A percentile compares a stretch with the other conserved stretches of the same genome.
Conservation (phyloP, 306 rosid species). For the Casuarina glauca region DNA sequence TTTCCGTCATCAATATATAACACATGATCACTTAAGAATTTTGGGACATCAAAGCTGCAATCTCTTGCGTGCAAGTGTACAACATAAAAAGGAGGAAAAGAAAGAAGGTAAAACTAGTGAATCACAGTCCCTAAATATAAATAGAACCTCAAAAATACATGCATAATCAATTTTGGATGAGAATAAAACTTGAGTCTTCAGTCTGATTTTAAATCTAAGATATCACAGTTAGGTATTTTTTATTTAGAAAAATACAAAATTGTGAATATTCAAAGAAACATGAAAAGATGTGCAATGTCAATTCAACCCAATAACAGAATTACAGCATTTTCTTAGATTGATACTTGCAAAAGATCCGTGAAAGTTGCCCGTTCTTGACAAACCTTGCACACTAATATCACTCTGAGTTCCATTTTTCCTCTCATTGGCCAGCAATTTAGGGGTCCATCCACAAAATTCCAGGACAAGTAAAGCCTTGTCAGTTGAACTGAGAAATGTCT, state of each 20-base stretch:
- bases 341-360: background rate
- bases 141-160: background rate
- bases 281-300: background rate
- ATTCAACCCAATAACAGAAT: background rate
- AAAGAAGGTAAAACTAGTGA: background rate
- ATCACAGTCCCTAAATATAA: background rate
- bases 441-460: slow-evolving; percentile 90
- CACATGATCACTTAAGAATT: background rate
- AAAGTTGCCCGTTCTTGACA: slow-evolving; percentile 4
- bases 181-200: background rate
- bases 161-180: background rate
- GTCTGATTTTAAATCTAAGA: background rate
- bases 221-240: background rate
- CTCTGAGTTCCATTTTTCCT: slow-evolving; percentile 47
- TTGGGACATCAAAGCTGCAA: background rate
- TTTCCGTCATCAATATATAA: too few relatives aligned
- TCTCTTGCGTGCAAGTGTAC: background rate
- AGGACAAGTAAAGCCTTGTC: slow-evolving; percentile 68
- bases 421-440: slow-evolving; percentile 43
- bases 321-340: background rate
- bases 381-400: slow-evolving; percentile 39
- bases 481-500: slow-evolving; percentile 58
- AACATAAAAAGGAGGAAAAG: background rate
- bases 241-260: background rate
- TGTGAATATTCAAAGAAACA: background rate